phyloP scores from a whole-genome alignment of 179 eudicot species.

The Corrigiola litoralis region DNA sequence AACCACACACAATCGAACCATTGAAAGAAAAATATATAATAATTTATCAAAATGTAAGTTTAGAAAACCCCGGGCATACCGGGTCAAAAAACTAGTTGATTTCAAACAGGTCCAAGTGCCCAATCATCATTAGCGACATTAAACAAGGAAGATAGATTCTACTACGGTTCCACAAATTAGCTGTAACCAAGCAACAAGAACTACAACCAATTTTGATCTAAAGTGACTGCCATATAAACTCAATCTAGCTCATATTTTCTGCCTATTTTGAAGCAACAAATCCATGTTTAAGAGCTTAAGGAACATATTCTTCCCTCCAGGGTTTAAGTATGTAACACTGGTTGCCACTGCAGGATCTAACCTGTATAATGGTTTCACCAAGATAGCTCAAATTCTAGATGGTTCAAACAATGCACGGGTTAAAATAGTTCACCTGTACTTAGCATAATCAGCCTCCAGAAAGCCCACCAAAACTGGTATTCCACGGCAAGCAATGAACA shows the following conservation, averaged over 20 bases:
- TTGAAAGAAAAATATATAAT: no score
- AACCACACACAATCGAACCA: no score
- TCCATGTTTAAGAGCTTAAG: conserved; percentile 4
- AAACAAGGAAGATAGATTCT: no score
- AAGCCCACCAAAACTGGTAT: conserved; percentile 93
- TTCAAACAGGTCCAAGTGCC: no score
- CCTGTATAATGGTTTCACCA: background rate
- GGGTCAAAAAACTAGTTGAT: no score
- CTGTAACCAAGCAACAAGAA: no score
- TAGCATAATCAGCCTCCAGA: conserved; percentile 94
- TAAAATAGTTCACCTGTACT: conserved; percentile 56
- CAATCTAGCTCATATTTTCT: no score
- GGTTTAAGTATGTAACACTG: background rate
- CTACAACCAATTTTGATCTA: background rate
- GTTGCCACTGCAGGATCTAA: background rate
- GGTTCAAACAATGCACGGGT: background rate
- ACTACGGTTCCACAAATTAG: no score
- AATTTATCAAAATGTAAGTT: no score
- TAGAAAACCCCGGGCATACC: no score
- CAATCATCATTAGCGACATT: no score
- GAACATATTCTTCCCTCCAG: background rate
- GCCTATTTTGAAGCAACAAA: background rate
- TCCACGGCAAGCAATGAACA: conserved; percentile 99
- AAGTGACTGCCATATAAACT: background rate
- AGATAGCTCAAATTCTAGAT: background rate